phyloP scores from a whole-genome alignment of 805 yeast genomes.

The Groenewaldozyma tartarivorans region DNA sequence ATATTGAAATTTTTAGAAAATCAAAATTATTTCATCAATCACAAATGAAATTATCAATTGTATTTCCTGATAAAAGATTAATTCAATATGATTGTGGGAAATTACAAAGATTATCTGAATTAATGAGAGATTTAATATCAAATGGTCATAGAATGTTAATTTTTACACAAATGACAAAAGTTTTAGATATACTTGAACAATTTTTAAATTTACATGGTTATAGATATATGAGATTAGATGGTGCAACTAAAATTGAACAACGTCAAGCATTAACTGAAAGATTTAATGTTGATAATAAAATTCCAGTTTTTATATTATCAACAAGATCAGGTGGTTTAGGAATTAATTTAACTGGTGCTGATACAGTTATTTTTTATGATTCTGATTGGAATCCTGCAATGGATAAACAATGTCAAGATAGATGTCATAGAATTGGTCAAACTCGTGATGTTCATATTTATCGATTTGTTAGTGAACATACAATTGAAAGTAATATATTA shows the following conservation, averaged over 20 bases:
- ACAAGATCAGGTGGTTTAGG: slow-evolving; percentile 98
- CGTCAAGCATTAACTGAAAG: slow-evolving; percentile 89
- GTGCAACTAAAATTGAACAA: slow-evolving; percentile 95
- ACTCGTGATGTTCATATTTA: slow-evolving; percentile 96
- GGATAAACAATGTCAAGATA: slow-evolving; percentile 98
- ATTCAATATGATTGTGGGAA: slow-evolving; percentile 96
- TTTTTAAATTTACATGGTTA: slow-evolving; percentile 92
- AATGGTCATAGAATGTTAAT: slow-evolving; percentile 91
- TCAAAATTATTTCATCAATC: slow-evolving; percentile 58
- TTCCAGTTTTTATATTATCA: slow-evolving; percentile 85
- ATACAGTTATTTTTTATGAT: slow-evolving; percentile 95
- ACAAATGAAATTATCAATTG: slow-evolving; percentile 81
- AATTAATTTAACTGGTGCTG: slow-evolving; percentile 96
- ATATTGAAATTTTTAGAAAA: slow-evolving; percentile 1
- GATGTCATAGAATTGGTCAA: slow-evolving; percentile 98
- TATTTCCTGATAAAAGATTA: slow-evolving; percentile 90
- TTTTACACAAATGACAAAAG: slow-evolving; percentile 97
- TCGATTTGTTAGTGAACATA: slow-evolving; percentile 89
- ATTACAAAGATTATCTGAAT: slow-evolving; percentile 68
- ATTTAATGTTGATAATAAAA: slow-evolving; percentile 75
- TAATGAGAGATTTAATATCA: slow-evolving; percentile 68
- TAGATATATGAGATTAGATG: slow-evolving; percentile 89
- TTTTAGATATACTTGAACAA: slow-evolving; percentile 84
- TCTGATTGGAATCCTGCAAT: slow-evolving; percentile 99
- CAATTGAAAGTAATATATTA: slow-evolving; percentile 91